phyloP scores from a whole-genome alignment of 2,329 filamentous ascomycete genomes.

The Eurotiales sp. region DNA sequence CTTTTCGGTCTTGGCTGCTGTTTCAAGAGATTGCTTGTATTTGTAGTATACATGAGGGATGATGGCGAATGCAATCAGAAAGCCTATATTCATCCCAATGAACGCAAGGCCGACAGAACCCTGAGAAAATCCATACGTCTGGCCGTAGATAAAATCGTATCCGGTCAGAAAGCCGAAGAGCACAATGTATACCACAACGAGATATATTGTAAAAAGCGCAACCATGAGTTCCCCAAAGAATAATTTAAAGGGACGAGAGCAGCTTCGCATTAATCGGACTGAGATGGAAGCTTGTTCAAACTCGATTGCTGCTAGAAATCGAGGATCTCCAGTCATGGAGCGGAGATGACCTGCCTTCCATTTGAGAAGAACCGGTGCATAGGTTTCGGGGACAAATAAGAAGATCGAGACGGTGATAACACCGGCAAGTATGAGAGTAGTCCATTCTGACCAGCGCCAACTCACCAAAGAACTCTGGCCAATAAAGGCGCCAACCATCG shows the following conservation, averaged over 20 bases:
- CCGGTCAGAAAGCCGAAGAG: slow-evolving; percentile 27
- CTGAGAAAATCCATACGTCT: slow-evolving; percentile 37
- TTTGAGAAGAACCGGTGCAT: slow-evolving; percentile 11
- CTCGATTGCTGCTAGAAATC: slow-evolving; percentile 48
- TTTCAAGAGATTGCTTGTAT: slow-evolving; percentile 28
- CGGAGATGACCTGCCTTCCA: slow-evolving; percentile 13
- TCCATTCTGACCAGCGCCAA: slow-evolving; percentile 55
- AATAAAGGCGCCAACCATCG: slow-evolving; percentile 51
- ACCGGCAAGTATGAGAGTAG: slow-evolving; percentile 47
- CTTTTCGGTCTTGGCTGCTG: slow-evolving; percentile 14
- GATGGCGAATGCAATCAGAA: slow-evolving; percentile 28
- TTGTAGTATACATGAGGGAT: slow-evolving; percentile 45
- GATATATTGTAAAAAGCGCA: slow-evolving; percentile 26
- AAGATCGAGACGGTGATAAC: slow-evolving; percentile 40
- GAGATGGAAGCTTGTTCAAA: slow-evolving; percentile 39
- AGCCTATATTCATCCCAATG: slow-evolving; percentile 41
- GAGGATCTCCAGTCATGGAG: slow-evolving; percentile 14
- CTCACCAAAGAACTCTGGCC: slow-evolving; percentile 37
- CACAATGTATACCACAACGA: slow-evolving; percentile 28
- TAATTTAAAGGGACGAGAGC: slow-evolving; percentile 27
- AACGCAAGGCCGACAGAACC: slow-evolving; percentile 42
- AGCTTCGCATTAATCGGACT: slow-evolving; percentile 37
- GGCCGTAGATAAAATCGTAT: slow-evolving; percentile 28
- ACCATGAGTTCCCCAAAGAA: slow-evolving; percentile 25
- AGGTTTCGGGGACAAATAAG: slow-evolving; percentile 45